Evolutionary conservation across 768 basidiomycete species (phyloP), one percentile per base, ranked within the genome.

Genomic region (Leucocoprinus leucothites): DNA sequence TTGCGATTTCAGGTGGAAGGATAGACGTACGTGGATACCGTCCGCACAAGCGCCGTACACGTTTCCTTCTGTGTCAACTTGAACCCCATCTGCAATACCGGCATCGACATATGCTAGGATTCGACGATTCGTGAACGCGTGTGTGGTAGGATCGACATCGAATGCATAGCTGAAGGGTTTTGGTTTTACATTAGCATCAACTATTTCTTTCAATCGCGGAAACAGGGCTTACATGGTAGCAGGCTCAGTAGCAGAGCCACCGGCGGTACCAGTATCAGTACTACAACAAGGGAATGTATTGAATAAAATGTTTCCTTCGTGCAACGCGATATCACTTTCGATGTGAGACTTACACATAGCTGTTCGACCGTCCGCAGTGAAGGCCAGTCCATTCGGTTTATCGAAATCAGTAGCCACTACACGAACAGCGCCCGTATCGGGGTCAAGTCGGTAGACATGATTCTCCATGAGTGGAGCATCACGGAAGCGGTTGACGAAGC

Each of bases 321-420:
- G n/a, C n/a, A n/a, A n/a, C n/a, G n/a, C n/a, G n/a, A 13, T 3
- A 38, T 13, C 38, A 38, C 21, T n/a, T 19, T 19, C 6, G 22
- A 28, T 44, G 19, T 9, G 18, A 14, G 1, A 65, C 70, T 19
- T 60, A 75, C 87, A 91, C 73, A 63, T 86, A 2, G 82, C 88
- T 7, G 72, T 79, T 47, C 68, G 78, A 8, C 88, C 87, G 58
- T 86, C 82, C 1, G 73, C 69, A n/a, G 79, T 80, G 65, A 91
- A 85, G 0, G 87, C 86, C 49, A 92, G 79, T 1, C 89, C 91
- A 62, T 92, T 93, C 42, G 79, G 79, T 59, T 80, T 79, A 56
- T 79, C 77, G 62, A 92, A 87, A n/a, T 83, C 86, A 58, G 88
- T 86, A 2, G 91, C 89, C 2, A 91, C 86, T 7, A 86, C 85